phyloP scores from a whole-genome alignment of 371 early-diverging fungal species.

The Mucor plumbeus region DNA sequence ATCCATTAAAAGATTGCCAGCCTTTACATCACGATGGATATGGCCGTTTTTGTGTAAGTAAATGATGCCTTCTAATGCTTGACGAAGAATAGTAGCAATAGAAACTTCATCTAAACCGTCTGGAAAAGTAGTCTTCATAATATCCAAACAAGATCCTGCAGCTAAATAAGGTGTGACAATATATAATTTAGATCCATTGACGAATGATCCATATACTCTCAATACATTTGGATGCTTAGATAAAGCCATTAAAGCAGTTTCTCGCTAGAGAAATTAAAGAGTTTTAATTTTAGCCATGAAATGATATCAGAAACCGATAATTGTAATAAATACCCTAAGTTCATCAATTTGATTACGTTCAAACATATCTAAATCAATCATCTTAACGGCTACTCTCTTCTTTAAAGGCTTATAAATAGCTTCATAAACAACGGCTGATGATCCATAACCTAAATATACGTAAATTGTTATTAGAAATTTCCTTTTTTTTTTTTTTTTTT shows the following conservation, averaged over 20 bases:
- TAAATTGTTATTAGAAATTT: not conserved
- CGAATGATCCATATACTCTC: conserved; percentile 84
- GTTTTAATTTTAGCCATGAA: not conserved
- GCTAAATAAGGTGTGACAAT: conserved; percentile 85
- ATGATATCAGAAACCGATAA: not conserved
- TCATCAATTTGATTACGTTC: conserved; percentile 94
- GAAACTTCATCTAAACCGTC: conserved; percentile 83
- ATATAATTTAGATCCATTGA: conserved; percentile 76
- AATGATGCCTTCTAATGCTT: conserved; percentile 83
- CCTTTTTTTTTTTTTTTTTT: not conserved
- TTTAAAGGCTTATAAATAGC: conserved; percentile 79
- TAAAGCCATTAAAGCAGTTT: conserved; percentile 87
- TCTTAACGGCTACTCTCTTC: conserved; percentile 81
- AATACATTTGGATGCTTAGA: conserved; percentile 87
- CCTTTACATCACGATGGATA: conserved; percentile 93
- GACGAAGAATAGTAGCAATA: conserved; percentile 84
- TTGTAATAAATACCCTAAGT: conserved; percentile 64
- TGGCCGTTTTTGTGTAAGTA: conserved; percentile 87
- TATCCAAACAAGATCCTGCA: conserved; percentile 88
- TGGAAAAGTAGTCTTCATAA: conserved; percentile 82
- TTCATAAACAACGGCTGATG: conserved; percentile 85
- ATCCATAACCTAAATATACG: conserved; percentile 76
- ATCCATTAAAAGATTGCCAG: conserved; percentile 86
- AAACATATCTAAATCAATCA: conserved; percentile 92
- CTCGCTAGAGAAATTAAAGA: conserved; percentile 56